phyloP scores from a whole-genome alignment of 257 asterid species.

The Solanum tarapatanum region DNA sequence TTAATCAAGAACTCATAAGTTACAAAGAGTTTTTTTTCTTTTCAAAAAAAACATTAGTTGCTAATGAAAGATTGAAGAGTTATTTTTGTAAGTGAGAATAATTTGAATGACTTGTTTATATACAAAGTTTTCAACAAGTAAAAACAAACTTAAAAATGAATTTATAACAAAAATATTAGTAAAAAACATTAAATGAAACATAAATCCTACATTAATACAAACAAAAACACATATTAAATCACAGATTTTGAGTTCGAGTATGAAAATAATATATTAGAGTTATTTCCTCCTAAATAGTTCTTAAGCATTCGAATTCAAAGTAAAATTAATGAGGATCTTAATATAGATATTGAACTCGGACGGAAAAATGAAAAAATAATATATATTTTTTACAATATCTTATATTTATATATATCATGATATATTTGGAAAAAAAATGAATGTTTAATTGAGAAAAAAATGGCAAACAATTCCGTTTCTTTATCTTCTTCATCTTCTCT shows the following conservation, averaged over 20 bases:
- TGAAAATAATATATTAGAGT: not conserved
- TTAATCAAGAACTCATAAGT: no score
- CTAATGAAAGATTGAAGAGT: not conserved
- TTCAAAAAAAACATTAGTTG: not conserved
- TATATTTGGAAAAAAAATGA: not conserved
- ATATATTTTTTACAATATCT: not conserved
- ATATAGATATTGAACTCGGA: no score
- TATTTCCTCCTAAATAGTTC: not conserved
- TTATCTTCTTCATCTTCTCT: not conserved
- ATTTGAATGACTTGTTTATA: not conserved
- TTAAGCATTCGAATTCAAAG: no score
- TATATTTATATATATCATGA: not conserved
- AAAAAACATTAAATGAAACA: not conserved
- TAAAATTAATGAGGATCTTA: accelerated
- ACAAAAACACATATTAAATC: not conserved
- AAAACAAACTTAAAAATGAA: not conserved
- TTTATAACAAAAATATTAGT: not conserved
- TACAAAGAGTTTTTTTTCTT: not conserved
- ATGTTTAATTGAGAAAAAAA: not conserved
- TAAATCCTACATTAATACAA: not conserved
- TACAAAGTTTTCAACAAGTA: not conserved
- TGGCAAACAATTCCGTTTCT: not conserved
- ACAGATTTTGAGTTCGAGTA: no score
- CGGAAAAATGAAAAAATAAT: accelerated
- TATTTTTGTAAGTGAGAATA: not conserved